Conservation (phyloP, 306 rosid genomes). For the Cajanus cajan region DNA sequence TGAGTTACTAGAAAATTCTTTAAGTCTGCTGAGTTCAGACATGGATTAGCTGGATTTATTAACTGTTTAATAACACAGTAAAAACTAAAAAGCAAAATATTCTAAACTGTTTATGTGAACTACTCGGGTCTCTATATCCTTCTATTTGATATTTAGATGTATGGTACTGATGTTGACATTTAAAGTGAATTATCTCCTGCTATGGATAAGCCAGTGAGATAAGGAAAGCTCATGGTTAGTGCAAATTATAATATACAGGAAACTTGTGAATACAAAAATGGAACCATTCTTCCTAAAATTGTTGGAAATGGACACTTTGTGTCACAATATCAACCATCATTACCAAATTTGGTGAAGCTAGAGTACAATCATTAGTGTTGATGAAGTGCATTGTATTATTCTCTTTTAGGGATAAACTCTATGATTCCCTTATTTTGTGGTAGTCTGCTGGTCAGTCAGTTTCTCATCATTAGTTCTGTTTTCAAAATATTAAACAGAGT, state of each 20-base stretch:
- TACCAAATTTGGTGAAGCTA: background rate
- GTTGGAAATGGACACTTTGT: background rate
- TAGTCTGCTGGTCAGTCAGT: background rate
- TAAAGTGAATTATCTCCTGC: background rate
- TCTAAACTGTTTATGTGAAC: background rate
- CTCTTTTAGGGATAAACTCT: background rate
- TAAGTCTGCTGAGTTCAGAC: background rate
- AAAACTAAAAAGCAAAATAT: background rate
- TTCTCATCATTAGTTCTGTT: conserved; percentile 13
- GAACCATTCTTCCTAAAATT: background rate
- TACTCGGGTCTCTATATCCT: background rate
- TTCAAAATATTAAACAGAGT: conserved; percentile 41
- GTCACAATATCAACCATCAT: background rate
- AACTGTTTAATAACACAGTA: background rate
- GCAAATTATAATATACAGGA: background rate
- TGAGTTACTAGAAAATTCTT: background rate
- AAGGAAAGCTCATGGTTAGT: background rate
- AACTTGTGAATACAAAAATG: conserved; percentile 12
- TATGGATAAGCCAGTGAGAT: background rate
- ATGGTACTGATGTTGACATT: background rate
- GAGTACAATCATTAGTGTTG: background rate
- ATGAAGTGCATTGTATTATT: background rate
- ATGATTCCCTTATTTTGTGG: background rate
- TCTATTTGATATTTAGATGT: background rate
- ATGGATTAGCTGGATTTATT: background rate